Evolutionary conservation across 306 rosid species (phyloP).

Genomic region (Gillenia trifoliata): DNA sequence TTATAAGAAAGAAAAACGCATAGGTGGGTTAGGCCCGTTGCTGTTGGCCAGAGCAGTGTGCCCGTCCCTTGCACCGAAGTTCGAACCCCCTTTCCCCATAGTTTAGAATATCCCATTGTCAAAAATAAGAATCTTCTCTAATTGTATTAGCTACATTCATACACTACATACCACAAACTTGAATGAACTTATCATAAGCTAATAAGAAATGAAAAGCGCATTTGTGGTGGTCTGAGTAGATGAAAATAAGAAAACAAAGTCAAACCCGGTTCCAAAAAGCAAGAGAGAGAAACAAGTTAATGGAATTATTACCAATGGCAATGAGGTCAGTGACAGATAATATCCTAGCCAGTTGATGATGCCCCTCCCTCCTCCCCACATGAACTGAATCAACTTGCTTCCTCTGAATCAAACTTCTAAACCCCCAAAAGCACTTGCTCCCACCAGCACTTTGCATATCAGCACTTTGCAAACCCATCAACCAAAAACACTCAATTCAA

Average conservation of each 20-base stretch:
- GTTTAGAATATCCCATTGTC: no score
- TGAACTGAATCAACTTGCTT: conserved; percentile 70
- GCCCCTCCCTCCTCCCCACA: conserved; percentile 25
- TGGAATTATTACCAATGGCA: conserved; percentile 47
- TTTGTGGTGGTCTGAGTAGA: no score
- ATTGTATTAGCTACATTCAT: not conserved
- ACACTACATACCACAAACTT: not conserved
- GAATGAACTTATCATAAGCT: not conserved
- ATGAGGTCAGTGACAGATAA: conserved; percentile 53
- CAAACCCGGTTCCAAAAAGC: not conserved
- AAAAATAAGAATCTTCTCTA: no score
- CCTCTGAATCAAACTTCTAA: conserved; percentile 51
- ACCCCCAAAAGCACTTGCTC: conserved; percentile 20
- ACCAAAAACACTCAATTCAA: not conserved
- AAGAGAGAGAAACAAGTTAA: not conserved
- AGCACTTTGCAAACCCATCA: not conserved
- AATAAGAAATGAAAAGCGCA: no score
- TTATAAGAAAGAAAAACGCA: not conserved
- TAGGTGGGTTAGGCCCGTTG: no score
- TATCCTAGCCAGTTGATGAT: conserved; percentile 47
- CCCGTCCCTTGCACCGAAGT: no score
- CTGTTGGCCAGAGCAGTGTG: no score
- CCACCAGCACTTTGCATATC: conserved; percentile 10
- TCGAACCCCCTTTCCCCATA: no score
- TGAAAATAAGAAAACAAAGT: not conserved